Evolutionary conservation across 2,329 filamentous ascomycete species (phyloP), one percentile per base, ranked within the genome.

Genomic region (Ophiobolus disseminans): DNA sequence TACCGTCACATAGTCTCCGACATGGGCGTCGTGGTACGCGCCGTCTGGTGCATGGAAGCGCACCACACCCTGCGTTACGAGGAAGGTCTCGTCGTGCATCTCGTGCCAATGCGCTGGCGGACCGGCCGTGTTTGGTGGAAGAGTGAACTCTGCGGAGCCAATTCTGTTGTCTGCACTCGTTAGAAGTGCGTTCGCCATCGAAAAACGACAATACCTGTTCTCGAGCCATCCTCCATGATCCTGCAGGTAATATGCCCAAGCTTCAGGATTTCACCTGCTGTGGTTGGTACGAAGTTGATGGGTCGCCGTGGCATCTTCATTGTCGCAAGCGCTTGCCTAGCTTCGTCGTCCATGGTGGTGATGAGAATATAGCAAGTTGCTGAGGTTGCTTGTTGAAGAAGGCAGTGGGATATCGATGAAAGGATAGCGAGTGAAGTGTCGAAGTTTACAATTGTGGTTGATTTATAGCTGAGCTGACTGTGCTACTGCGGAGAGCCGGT

Each of bases 21-120:
- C 72, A 37, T 75, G 72, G 3, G 80, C 80, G 49, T 83, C 80
- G 42, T 80, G 63, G 52, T 73, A 65, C 20, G 70, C 68, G 46
- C 73, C 73, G 47, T 73, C 72, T 0, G 77, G 76, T 10, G 75
- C 74, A 56, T 81, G 78, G 66, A 83, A 83, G 31, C 80, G 76
- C 16, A 83, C 72, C 2, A 67, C 76, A 5, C 81, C 81, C 44
- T 77, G 68, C 1, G 76, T 81, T n/a, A 82, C 74, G 34, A 82
- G 75, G 69, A 84, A 84, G 6, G 79, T 82, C 69, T 85, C 81
- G 67, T 85, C 69, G 51, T 73, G 70, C 81, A 82, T 82, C 57
- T 82, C 77, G 58, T 83, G 79, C 77, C 77, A 83, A 63, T 81
- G 78, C 1, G 76, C 72, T 34, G 77, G 77, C 1, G 80, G 78